Evolutionary conservation across 169 alveolate species (phyloP).

Genomic region (Plasmodium ovale): DNA sequence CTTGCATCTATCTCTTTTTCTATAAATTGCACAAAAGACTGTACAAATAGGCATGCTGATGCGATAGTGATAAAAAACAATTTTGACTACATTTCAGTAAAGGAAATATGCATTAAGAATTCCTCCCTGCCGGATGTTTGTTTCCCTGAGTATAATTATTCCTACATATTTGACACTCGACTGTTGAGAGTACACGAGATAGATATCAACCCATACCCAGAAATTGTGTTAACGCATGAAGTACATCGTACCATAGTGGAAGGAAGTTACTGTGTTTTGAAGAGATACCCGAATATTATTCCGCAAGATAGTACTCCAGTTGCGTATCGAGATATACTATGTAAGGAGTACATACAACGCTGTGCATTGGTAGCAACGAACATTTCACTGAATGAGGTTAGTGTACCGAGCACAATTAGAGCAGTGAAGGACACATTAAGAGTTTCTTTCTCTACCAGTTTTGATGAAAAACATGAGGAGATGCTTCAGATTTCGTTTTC

Average conservation of each 20-base stretch:
- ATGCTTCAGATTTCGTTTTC: slow-evolving; percentile 30
- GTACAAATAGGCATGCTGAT: slow-evolving; percentile 22
- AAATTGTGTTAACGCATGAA: background rate
- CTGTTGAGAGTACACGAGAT: slow-evolving; percentile 45
- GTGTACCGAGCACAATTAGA: background rate
- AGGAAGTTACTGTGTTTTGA: slow-evolving; percentile 12
- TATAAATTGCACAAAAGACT: background rate
- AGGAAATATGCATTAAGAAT: slow-evolving; percentile 48
- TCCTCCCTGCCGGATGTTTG: slow-evolving; percentile 9
- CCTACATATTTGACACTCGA: slow-evolving; percentile 62
- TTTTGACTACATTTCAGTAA: slow-evolving; percentile 44
- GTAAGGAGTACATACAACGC: slow-evolving; percentile 53
- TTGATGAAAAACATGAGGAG: slow-evolving; percentile 72
- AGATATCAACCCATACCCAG: slow-evolving; percentile 70
- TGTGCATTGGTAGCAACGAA: slow-evolving; percentile 31
- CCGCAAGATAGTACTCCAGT: slow-evolving; percentile 1
- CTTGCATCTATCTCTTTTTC: slow-evolving; percentile 20
- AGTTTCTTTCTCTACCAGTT: slow-evolving; percentile 24
- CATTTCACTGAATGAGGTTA: background rate
- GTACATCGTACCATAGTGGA: slow-evolving; percentile 25
- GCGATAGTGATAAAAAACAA: slow-evolving; percentile 50
- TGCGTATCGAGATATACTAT: slow-evolving; percentile 21
- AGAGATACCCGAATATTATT: background rate
- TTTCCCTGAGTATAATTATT: slow-evolving; percentile 21
- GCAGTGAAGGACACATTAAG: background rate